Evolutionary conservation across 768 basidiomycete genomes (phyloP), one percentile per base, ranked within the genome.

Genomic region (Auriscalpium vulgare): DNA sequence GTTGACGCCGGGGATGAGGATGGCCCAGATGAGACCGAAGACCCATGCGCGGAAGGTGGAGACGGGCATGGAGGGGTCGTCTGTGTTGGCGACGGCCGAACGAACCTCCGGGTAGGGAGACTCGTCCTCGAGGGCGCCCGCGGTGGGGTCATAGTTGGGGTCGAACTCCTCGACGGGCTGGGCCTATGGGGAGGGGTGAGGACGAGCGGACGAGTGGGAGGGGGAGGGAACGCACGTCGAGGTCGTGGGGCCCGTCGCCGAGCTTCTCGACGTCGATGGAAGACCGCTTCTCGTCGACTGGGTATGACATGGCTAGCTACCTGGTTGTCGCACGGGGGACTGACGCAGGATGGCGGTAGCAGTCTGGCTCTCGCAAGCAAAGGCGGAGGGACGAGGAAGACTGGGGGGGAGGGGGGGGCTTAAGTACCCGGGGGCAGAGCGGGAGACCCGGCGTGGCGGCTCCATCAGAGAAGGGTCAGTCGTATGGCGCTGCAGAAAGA

Each of bases 1-100:
- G 68, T 89, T 89, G 74, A 88, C 74, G 45, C 87, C 85, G 0
- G 87, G 77, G 19, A 89, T 74, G 50, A 90, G 19, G 59, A 85
- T 70, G 0, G 83, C 74, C 77, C 79, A 84, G 34, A 62, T 44
- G 44, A 73, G 35, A 49, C 74, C 74, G 51, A 73, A 66, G 53
- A 64, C 50, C 74, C 74, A 75, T 7, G 71, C 65, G 7, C 74
- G 69, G 52, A 74, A 50, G 10, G 74, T 74, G 35, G 56, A 62
- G 10, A 62, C 61, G 29, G 72, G 71, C 65, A 78, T 74, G 11
- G 64, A 59, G 7, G 74, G 71, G 54, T 78, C 78, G 57, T 79
- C 78, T 8, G 75, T 75, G 60, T 77, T 77, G 50, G 75, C 69
- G 50, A 79, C 79, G 35, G 75, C 74, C 34, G 78, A 77, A 29